A percentile compares a stretch with the other conserved stretches of the same genome.
Conservation (phyloP, 805 yeast species). For the Candida krabiensis region DNA sequence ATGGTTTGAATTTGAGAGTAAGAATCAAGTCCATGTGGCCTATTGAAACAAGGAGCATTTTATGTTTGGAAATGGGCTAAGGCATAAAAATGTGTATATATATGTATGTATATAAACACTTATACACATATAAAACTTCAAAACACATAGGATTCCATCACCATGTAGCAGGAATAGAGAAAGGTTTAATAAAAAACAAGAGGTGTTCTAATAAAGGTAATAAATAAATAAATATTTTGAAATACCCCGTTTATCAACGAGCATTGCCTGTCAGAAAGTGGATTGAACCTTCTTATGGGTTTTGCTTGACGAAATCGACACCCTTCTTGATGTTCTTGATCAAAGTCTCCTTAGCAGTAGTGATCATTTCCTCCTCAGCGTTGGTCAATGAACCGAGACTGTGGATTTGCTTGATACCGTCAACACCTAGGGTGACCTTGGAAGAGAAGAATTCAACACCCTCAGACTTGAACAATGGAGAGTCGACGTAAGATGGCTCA, state of each 20-base stretch:
- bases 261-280: too few relatives aligned
- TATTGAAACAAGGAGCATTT: neutral
- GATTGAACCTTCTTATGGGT: conserved; percentile 53
- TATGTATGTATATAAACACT: neutral
- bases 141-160: neutral
- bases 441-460: conserved; percentile 98
- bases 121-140: neutral
- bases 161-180: too few relatives aligned
- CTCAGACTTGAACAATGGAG: conserved; percentile 78
- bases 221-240: neutral
- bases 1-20: too few relatives aligned
- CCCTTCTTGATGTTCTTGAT: conserved; percentile 93
- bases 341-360: conserved; percentile 83
- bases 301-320: conserved; percentile 74
- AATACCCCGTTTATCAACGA: neutral
- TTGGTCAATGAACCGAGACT: conserved; percentile 67
- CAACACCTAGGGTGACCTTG: conserved; percentile 87
- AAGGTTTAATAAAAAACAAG: neutral
- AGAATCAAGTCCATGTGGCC: neutral
- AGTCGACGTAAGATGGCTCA: conserved; percentile 64
- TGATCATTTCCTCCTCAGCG: conserved; percentile 83
- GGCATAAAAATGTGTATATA: neutral
- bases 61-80: neutral
- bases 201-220: neutral
- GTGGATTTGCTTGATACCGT: conserved; percentile 85